A percentile compares a stretch with the other conserved stretches of the same genome.
Conservation (phyloP, 805 yeast species). For the Soucietia sequanensis region DNA sequence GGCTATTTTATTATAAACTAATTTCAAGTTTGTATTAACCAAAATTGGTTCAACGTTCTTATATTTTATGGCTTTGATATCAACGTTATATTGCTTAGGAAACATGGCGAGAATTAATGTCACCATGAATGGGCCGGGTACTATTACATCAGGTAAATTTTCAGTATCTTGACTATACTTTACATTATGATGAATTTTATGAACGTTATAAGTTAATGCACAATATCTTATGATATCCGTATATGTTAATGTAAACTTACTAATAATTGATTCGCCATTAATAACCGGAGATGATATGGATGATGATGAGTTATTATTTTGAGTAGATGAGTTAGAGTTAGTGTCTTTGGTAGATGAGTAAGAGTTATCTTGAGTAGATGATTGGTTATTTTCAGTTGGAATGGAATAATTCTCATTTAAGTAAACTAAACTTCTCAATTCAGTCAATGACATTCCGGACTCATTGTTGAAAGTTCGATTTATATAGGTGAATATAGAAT, state of each 20-base stretch:
- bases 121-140: slow-evolving; percentile 81
- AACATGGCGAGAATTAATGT: slow-evolving; percentile 59
- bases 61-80: slow-evolving; percentile 41
- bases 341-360: neutral
- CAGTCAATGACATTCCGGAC: slow-evolving; percentile 32
- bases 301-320: neutral
- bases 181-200: slow-evolving; percentile 73
- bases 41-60: slow-evolving; percentile 51
- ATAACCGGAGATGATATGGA: slow-evolving; percentile 1
- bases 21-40: slow-evolving; percentile 18
- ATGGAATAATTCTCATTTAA: slow-evolving; percentile 45
- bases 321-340: neutral
- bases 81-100: slow-evolving; percentile 6
- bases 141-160: slow-evolving; percentile 57
- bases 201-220: slow-evolving; percentile 79
- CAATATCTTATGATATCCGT: slow-evolving; percentile 61
- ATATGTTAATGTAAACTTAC: slow-evolving; percentile 34
- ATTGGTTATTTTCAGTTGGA: slow-evolving; percentile 2
- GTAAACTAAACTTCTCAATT: slow-evolving; percentile 61
- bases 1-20: too few relatives aligned
- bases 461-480: slow-evolving; percentile 43
- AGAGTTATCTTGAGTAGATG: neutral
- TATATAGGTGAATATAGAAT: slow-evolving; percentile 53
- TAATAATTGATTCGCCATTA: neutral
- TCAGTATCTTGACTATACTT: slow-evolving; percentile 55